These are phyloP conservation scores for Lepraria neglecta DNA, from an alignment of 495 filamentous ascomycete genomes.

Conservation along the genomic window DNA sequence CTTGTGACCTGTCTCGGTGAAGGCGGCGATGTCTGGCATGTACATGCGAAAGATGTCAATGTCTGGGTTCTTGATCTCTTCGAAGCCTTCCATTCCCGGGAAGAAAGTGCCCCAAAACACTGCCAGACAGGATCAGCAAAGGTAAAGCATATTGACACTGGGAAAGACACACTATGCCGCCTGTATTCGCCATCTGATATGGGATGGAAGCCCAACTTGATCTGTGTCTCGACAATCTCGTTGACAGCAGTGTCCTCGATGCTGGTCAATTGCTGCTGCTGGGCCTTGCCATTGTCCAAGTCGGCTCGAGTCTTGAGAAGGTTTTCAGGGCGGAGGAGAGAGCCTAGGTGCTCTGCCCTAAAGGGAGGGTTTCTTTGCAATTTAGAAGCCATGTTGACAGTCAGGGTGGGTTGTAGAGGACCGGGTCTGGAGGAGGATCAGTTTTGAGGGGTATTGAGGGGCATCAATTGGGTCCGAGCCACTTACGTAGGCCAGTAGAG, in stretches of 20 bases:
- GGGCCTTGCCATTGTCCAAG: constrained; percentile 45
- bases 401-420: constrained; percentile 14
- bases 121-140: constrained; percentile 20
- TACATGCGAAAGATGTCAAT: constrained; percentile 63
- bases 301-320: constrained; percentile 59
- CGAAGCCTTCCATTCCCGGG: constrained; percentile 65
- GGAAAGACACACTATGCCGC: constrained; percentile 47
- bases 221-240: constrained; percentile 58
- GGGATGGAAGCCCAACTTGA: constrained; percentile 58
- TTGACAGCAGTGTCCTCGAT: constrained; percentile 63
- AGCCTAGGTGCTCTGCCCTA: constrained; percentile 79
- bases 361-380: constrained; percentile 61
- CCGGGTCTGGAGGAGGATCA: constrained; percentile 1
- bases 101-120: constrained; percentile 72
- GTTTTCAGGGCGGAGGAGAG: constrained; percentile 64
- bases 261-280: constrained; percentile 36
- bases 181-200: constrained; percentile 73
- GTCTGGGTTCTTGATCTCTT: constrained; percentile 53
- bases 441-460: not conserved
- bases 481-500: not conserved
- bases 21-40: constrained; percentile 72
- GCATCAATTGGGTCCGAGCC: not conserved
- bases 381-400: not conserved
- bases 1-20: constrained; percentile 64
- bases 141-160: no score